phyloP scores from a whole-genome alignment of 1,139 yeast genomes.

The Geotrichum cucujoidarum region DNA sequence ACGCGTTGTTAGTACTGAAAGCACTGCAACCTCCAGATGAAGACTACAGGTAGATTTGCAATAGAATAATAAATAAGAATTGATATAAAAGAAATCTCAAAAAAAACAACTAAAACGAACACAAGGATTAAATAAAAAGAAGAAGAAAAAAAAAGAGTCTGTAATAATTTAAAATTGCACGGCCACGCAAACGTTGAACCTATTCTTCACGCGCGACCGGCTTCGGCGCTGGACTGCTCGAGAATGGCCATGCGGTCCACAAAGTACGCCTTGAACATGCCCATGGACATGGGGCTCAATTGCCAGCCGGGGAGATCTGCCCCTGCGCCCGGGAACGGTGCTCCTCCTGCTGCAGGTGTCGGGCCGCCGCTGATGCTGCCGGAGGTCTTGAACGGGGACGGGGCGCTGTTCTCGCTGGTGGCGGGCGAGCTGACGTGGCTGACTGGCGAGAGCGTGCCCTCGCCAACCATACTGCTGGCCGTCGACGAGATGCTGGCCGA shows the following conservation, averaged over 20 bases:
- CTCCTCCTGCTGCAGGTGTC: too few relatives aligned
- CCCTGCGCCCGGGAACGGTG: neutral
- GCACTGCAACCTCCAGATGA: too few relatives aligned
- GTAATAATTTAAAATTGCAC: conserved; percentile 10
- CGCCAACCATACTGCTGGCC: neutral
- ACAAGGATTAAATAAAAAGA: too few relatives aligned
- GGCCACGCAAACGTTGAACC: neutral
- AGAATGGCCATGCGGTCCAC: conserved; percentile 30
- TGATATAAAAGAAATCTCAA: neutral
- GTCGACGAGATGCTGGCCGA: neutral
- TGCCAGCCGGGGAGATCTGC: neutral
- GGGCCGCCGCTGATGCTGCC: neutral
- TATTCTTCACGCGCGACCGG: conserved; percentile 1
- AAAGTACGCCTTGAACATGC: conserved; percentile 28
- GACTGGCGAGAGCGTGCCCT: neutral
- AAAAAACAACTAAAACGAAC: neutral
- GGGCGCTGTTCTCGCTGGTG: neutral
- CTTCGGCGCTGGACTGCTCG: conserved; percentile 15
- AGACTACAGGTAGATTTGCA: too few relatives aligned
- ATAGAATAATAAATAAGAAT: conserved; percentile 3
- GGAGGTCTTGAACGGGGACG: neutral
- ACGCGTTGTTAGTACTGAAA: too few relatives aligned
- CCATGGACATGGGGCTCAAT: conserved; percentile 14
- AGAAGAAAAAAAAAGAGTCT: conserved; percentile 3
- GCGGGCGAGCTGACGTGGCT: neutral